phyloP scores from a whole-genome alignment of 441 rosid genomes.

The Viola pubescens region DNA sequence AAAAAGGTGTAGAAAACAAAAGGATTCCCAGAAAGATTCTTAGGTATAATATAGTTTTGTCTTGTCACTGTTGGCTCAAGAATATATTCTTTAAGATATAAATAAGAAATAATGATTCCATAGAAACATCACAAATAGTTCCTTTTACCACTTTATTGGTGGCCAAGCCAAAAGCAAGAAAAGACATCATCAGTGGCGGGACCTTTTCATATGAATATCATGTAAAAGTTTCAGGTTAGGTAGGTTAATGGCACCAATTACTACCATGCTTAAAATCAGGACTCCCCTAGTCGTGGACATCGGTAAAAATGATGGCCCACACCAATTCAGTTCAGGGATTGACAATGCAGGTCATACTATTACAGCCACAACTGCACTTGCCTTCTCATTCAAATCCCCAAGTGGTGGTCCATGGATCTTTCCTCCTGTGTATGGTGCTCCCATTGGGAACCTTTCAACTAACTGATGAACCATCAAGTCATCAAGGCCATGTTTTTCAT shows the following conservation, averaged over 20 bases:
- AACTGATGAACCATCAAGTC: constrained; percentile 93
- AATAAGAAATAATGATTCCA: constrained; percentile 18
- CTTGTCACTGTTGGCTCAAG: constrained; percentile 15
- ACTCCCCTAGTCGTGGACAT: not conserved
- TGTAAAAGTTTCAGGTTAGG: not conserved
- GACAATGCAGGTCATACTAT: constrained; percentile 10
- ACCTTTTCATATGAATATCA: not conserved
- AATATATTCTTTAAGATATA: constrained; percentile 22
- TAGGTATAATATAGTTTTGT: not conserved
- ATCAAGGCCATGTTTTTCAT: constrained; percentile 93
- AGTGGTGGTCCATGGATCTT: constrained; percentile 90
- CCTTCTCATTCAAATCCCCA: constrained; percentile 94
- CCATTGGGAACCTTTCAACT: constrained; percentile 99
- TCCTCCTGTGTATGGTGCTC: constrained; percentile 97
- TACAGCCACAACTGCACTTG: constrained; percentile 28
- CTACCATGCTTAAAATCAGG: not conserved
- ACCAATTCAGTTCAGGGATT: constrained; percentile 4
- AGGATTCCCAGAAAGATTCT: not conserved
- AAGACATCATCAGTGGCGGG: constrained; percentile 3
- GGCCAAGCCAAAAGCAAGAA: constrained; percentile 7
- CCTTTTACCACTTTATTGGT: constrained; percentile 19
- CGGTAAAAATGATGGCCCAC: not conserved
- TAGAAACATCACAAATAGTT: constrained; percentile 29
- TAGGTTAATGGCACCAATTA: not conserved
- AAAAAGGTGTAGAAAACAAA: not conserved